Base-by-base conservation (phyloP, 202 grass and related monocot genomes). In the Carex sylvatica region DNA sequence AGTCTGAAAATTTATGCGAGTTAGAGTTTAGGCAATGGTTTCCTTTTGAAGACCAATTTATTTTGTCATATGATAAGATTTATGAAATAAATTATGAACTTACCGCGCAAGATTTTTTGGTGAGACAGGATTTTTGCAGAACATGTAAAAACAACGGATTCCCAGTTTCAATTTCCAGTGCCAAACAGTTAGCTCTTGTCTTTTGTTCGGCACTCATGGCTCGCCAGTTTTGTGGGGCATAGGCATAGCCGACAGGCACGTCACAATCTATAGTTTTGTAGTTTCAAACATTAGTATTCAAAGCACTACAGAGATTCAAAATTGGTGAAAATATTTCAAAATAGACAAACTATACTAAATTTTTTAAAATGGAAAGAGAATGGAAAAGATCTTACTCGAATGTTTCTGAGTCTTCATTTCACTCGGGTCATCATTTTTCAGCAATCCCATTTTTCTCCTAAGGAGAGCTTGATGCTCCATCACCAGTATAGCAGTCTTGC, bases 131-230 rank as follows among this genome's bases (percentile, higher is more conserved):
- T 18, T 19, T 51, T 35, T 31, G 26, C 9, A 78, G 47, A 78
- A 59, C n/a, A 55, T 56, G 51, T 9, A 78, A 24, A 36, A 78
- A 59, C 1, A 47, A 26, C 6, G 74, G 74, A 18, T 78, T 78
- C 15, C 51, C 74, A 4, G 1, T 59, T 78, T 78, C 24, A 78
- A 59, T 59, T 59, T 78, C 2, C 16, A 31, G 15, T 10, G 74
- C 26, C 54, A 78, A 78, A 14, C 3, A 2, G 40, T 78, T 78
- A 9, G 74, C 47, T 55, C 54, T 78, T 19, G 7, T 26, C 6
- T 31, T 78, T 59, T 78, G 74, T 78, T 78, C 74, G 30, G 22
- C 22, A 55, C 23, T 78, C 74, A 78, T 54, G 22, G 30, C 15
- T 58, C 14, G 49, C 51, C 74, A 51, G 16, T 78, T 51, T 59